A percentile compares a stretch with the other conserved stretches of the same genome.
Evolutionary conservation across 352 stramenopile species (phyloP).

Genomic region (Pythium oligandrum): DNA sequence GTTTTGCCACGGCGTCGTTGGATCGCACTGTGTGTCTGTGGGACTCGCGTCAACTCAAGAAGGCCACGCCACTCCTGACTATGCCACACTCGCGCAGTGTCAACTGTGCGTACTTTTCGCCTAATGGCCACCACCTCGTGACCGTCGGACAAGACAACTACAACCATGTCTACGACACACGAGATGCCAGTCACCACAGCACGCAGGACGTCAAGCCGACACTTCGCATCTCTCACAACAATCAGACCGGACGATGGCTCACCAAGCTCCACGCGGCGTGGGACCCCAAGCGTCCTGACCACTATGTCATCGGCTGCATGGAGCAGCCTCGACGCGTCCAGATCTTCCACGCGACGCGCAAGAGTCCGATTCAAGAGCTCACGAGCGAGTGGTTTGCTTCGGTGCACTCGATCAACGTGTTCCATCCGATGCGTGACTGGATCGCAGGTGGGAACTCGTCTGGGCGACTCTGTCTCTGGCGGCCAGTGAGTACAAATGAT

Average conservation of each 20-base stretch:
- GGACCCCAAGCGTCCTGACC: slow-evolving; percentile 67
- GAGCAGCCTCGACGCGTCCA: slow-evolving; percentile 75
- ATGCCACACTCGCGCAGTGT: slow-evolving; percentile 73
- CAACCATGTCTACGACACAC: slow-evolving; percentile 66
- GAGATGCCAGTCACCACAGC: slow-evolving; percentile 23
- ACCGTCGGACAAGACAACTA: slow-evolving; percentile 83
- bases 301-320: slow-evolving; percentile 83
- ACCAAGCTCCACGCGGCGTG: slow-evolving; percentile 82
- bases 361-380: slow-evolving; percentile 66
- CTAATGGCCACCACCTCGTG: slow-evolving; percentile 59
- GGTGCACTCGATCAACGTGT: slow-evolving; percentile 85
- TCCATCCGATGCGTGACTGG: slow-evolving; percentile 67
- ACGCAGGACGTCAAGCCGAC: slow-evolving; percentile 22
- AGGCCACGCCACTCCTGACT: slow-evolving; percentile 31
- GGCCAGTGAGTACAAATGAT: slow-evolving; percentile 20
- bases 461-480: slow-evolving; percentile 58
- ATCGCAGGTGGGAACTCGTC: slow-evolving; percentile 80
- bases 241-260: slow-evolving; percentile 82
- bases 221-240: slow-evolving; percentile 75
- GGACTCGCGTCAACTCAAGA: slow-evolving; percentile 60
- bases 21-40: slow-evolving; percentile 81
- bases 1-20: slow-evolving; percentile 69
- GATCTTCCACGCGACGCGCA: slow-evolving; percentile 69
- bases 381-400: slow-evolving; percentile 66
- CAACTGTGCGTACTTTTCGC: slow-evolving; percentile 87